Evolutionary conservation across 495 filamentous ascomycete species (phyloP).

Genomic region (Penicillium nucicola): DNA sequence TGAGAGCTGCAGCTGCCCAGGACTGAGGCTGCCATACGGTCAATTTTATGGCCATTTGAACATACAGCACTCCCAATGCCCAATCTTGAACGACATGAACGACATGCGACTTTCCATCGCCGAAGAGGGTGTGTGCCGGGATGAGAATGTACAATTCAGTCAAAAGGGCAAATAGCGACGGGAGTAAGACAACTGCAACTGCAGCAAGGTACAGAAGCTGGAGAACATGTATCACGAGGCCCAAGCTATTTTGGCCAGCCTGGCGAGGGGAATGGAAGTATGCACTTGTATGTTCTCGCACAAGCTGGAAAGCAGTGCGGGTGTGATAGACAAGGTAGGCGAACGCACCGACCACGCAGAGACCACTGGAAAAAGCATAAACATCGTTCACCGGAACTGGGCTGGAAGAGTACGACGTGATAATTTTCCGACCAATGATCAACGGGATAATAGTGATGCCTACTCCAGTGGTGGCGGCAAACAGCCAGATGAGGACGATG

Average conservation of each 20-base stretch:
- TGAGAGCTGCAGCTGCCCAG: conserved; percentile 68
- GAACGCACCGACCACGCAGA: conserved; percentile 69
- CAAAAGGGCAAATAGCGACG: conserved; percentile 75
- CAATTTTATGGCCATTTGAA: conserved; percentile 76
- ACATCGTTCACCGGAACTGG: conserved; percentile 83
- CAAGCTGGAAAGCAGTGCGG: conserved; percentile 36
- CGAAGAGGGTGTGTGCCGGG: conserved; percentile 80
- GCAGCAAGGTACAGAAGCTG: conserved; percentile 67
- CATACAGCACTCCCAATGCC: conserved; percentile 89
- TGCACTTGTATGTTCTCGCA: conserved; percentile 30
- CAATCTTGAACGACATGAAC: conserved; percentile 90
- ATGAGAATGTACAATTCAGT: conserved; percentile 88
- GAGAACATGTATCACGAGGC: conserved; percentile 15
- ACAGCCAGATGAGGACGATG: conserved; percentile 87
- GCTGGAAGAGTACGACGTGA: conserved; percentile 62
- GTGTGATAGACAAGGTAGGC: conserved; percentile 57
- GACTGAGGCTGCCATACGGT: conserved; percentile 62
- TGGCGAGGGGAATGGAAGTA: conserved; percentile 37
- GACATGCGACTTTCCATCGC: conserved; percentile 55
- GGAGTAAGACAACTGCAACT: conserved; percentile 71
- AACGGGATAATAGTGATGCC: conserved; percentile 85
- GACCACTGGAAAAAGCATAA: conserved; percentile 88
- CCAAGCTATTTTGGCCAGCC: conserved; percentile 9
- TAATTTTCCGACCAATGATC: conserved; percentile 74
- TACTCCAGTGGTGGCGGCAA: conserved; percentile 90